Evolutionary conservation across 495 filamentous ascomycete genomes (phyloP), one percentile per base, ranked within the genome.

Genomic region (Wilcoxina mikolae): DNA sequence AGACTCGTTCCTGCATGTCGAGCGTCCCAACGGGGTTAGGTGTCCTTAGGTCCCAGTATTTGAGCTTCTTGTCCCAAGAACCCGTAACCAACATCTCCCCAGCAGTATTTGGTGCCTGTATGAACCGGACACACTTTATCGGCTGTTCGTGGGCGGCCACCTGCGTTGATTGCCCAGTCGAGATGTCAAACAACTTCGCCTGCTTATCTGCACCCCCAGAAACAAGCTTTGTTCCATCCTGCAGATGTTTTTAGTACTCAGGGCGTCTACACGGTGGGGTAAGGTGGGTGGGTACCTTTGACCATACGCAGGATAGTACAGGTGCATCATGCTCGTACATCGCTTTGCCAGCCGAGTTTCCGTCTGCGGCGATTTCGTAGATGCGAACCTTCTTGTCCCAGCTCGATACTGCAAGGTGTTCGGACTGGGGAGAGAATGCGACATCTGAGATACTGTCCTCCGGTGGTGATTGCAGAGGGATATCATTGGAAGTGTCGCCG

Each of bases 361-460:
- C 83, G 56, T 76, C 75, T 38, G 72, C 69, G 53, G 81, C 80
- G 68, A 91, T 83, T 67, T 94, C 83, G 68, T 94, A 95, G 62
- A 95, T 89, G 61, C 85, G 82, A 58, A 94, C 85, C 60, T 85
- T 88, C 68, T 89, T 93, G 65, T 95, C 89, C 89, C 89, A 95
- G 39, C 83, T 89, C 48, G 86, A 75, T 35, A 91, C 83, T 26
- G 89, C 88, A 15, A 95, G 71, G 69, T 86, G 79, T 51, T 95
- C 82, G 55, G 73, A 74, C 51, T 74, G 71, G 0, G 85, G 79
- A n/a, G 84, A 89, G 69, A 91, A 95, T 31, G 74, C 71, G 56
- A 95, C 68, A 60, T 89, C 83, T 23, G 85, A 88, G 62, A 95
- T 79, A 64, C 85, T 83, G 70, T 95, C 89, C 46, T 84, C 79